phyloP scores from a whole-genome alignment of 768 basidiomycete genomes.

The Trametes villosa region DNA sequence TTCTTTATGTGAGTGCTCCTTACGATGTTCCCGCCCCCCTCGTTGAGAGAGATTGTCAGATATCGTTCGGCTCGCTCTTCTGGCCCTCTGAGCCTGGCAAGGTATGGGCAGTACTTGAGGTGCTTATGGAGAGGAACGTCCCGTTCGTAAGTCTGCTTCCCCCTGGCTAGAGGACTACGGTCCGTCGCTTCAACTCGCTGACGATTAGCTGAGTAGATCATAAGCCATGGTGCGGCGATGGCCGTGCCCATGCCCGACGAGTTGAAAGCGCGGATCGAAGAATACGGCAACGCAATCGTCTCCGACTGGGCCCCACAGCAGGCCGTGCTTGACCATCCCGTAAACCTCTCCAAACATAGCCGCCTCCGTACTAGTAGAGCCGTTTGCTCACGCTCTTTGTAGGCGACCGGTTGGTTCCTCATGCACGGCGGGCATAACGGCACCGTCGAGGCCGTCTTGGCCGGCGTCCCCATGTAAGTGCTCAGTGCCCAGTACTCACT shows the following conservation, averaged over 20 bases:
- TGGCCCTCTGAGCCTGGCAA: constrained; percentile 3
- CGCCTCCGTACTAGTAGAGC: no score
- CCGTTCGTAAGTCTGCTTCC: constrained; percentile 5
- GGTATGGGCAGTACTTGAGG: constrained; percentile 1
- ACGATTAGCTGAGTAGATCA: no score
- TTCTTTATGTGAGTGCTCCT: constrained; percentile 2
- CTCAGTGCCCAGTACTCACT: no score
- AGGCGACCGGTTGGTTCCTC: constrained; percentile 10
- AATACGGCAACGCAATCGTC: constrained; percentile 4
- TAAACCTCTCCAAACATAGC: no score
- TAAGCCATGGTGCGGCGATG: neutral
- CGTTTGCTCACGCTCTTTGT: no score
- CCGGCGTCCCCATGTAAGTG: constrained; percentile 6
- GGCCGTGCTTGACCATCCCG: neutral
- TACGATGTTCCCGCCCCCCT: neutral
- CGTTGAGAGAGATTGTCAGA: neutral
- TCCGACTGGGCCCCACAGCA: constrained; percentile 7
- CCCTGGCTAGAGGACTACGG: no score
- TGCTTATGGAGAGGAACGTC: constrained; percentile 10
- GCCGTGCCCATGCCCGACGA: neutral
- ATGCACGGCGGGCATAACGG: constrained; percentile 10
- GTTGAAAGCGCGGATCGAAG: neutral
- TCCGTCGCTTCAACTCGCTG: no score
- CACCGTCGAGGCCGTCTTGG: neutral
- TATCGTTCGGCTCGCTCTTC: constrained; percentile 4